Conservation (phyloP, 164 flowering plant genomes). For the Nelumbo lutea region DNA sequence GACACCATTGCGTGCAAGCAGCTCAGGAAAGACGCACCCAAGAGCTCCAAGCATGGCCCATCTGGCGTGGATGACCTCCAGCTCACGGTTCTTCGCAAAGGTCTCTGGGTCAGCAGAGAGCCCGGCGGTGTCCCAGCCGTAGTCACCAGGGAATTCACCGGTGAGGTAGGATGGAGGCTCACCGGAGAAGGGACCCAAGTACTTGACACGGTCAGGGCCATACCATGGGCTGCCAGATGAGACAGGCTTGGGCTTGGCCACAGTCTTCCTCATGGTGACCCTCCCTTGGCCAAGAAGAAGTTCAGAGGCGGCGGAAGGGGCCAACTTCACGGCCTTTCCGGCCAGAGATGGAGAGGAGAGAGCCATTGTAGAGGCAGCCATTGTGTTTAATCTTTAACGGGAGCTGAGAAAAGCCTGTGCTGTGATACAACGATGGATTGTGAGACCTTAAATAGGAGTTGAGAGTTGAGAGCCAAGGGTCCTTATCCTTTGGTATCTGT, state of each 20-base stretch:
- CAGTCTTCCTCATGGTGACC: constrained; percentile 37
- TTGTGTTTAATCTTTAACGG: not conserved
- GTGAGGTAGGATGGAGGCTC: constrained; percentile 35
- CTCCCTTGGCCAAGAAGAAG: constrained; percentile 27
- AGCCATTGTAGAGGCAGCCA: constrained; percentile 60
- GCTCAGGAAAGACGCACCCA: constrained; percentile 43
- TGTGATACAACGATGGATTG: constrained; percentile 4
- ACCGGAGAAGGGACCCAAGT: constrained; percentile 34
- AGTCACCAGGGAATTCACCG: constrained; percentile 48
- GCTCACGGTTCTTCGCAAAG: constrained; percentile 39
- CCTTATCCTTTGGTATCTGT: constrained; percentile 30
- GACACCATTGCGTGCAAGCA: constrained; percentile 38
- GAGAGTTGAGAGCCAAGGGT: not conserved
- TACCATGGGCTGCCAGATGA: constrained; percentile 28
- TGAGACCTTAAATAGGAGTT: not conserved
- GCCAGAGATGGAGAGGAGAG: constrained; percentile 51
- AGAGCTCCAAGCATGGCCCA: constrained; percentile 41
- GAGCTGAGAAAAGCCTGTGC: not conserved
- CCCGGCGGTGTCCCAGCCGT: constrained; percentile 52
- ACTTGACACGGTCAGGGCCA: constrained; percentile 28
- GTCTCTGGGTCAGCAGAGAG: constrained; percentile 51
- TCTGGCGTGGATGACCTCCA: constrained; percentile 29
- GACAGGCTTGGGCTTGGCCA: constrained; percentile 7
- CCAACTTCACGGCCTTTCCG: constrained; percentile 43
- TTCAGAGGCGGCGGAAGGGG: constrained; percentile 21